Conservation (phyloP, 2,329 filamentous ascomycete genomes). For the Drechslera avenae region DNA sequence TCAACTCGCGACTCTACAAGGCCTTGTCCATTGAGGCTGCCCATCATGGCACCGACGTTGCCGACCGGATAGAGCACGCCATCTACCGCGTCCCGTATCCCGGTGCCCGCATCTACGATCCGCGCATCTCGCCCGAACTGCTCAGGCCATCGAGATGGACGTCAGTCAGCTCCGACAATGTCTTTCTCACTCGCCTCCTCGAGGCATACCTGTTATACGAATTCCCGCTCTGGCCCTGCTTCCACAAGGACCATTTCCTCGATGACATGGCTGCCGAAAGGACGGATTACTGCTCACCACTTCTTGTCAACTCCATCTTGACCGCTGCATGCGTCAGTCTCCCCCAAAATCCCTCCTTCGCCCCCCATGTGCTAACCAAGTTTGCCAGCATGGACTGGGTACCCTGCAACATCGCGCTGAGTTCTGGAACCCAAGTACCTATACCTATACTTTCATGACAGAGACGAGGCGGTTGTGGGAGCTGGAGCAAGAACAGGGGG, state of each 20-base stretch:
- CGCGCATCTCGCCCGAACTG: not conserved
- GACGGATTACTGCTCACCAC: constrained; percentile 11
- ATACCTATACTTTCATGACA: constrained; percentile 4
- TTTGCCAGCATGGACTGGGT: constrained; percentile 1
- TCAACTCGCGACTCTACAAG: constrained; percentile 3
- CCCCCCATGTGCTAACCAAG: not conserved
- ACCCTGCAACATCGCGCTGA: constrained; percentile 5
- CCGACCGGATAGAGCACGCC: not conserved
- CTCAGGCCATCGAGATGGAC: constrained; percentile 15
- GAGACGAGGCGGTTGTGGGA: constrained; percentile 9
- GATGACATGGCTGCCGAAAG: constrained; percentile 11
- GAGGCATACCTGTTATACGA: constrained; percentile 14
- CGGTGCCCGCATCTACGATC: constrained; percentile 10
- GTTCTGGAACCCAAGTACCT: constrained; percentile 10
- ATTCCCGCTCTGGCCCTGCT: constrained; percentile 8
- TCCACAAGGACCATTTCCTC: constrained; percentile 22
- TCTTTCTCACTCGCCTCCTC: constrained; percentile 11
- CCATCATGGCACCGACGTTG: not conserved
- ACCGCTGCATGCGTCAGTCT: constrained; percentile 13
- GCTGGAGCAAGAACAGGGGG: not conserved
- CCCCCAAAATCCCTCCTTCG: not conserved
- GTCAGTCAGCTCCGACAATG: constrained; percentile 7
- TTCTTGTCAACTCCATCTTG: constrained; percentile 15
- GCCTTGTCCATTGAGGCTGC: not conserved
- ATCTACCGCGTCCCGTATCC: constrained; percentile 6